phyloP scores from a whole-genome alignment of 73 alveolate species.

The Effrenium voratum region DNA sequence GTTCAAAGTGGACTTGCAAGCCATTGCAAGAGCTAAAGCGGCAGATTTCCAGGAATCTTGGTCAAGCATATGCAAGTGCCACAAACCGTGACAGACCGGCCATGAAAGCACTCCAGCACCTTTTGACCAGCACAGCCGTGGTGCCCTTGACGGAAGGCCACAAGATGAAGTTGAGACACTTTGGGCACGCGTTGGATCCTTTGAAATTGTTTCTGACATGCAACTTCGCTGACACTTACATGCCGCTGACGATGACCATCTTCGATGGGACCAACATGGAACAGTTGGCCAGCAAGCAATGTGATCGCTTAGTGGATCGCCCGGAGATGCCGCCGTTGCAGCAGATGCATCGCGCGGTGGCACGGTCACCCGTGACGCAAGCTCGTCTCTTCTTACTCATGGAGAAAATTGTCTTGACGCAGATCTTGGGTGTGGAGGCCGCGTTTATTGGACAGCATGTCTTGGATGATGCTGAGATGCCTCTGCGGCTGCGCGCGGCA shows the following conservation, averaged over 20 bases:
- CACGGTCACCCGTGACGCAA: background rate
- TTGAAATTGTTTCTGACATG: background rate
- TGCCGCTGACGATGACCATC: background rate
- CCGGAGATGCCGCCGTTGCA: background rate
- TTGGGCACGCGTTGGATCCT: background rate
- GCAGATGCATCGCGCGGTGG: background rate
- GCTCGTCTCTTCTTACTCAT: background rate
- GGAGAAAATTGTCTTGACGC: background rate
- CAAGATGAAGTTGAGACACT: slow-evolving; percentile 2
- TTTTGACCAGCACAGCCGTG: background rate
- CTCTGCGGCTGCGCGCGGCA: background rate
- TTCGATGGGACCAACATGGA: background rate
- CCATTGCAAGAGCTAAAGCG: background rate
- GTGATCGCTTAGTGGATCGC: background rate
- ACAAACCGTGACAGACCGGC: background rate
- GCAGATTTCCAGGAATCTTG: background rate
- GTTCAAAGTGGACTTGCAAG: background rate
- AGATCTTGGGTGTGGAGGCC: background rate
- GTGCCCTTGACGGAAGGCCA: background rate
- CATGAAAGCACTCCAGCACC: background rate
- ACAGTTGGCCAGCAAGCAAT: background rate
- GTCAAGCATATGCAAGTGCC: background rate
- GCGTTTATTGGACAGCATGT: background rate
- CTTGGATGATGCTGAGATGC: background rate
- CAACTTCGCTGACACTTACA: slow-evolving; percentile 2